Base-by-base conservation (phyloP, 306 rosid genomes). In the Corylus americana region DNA sequence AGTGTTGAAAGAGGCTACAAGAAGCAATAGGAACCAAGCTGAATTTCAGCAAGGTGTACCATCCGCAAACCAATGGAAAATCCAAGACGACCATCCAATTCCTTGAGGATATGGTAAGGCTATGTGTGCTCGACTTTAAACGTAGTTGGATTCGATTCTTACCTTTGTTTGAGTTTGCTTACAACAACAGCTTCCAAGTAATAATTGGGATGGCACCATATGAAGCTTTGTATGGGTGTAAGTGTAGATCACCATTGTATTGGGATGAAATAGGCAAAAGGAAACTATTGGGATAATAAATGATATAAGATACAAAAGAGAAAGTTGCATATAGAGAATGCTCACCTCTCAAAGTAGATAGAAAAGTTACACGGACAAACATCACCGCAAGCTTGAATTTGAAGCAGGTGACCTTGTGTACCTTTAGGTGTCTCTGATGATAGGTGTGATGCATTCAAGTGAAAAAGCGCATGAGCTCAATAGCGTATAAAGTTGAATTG, bases 391-490 rank as follows among this genome's bases (percentile, higher is more conserved):
- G 35, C 11, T 42, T 3, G 53, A 63, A 12, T 22, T 64, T 1
- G 11, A 49, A 29, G 31, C 47, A 20, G 79, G 73, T 13, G 50
- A 76, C 62, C 73, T 11, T 31, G 73, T 64, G 18, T 76, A 47
- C 35, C n/a, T 76, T 5, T 48, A 11, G 62, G 8, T 64, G 18
- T 47, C 2, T 55, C 51, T 7, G 8, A 16, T 27, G 17, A 42
- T 13, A 45, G 20, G 47, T 20, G 49, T 8, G 18, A 63, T 49
- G 7, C 2, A 49, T 63, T 49, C 63, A 17, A 5, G 20, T 1
- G 18, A 11, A 20, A 57, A 17, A 4, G 42, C 0, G 20, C 29
- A 29, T 44, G 62, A 7, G 11, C 73, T 11, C 64, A 10, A 25
- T 39, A 47, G 35, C 79, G 45, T 62, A 48, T 29, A 1, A 7